Evolutionary conservation across 257 asterid species (phyloP).

Genomic region (Henckelia pumila): DNA sequence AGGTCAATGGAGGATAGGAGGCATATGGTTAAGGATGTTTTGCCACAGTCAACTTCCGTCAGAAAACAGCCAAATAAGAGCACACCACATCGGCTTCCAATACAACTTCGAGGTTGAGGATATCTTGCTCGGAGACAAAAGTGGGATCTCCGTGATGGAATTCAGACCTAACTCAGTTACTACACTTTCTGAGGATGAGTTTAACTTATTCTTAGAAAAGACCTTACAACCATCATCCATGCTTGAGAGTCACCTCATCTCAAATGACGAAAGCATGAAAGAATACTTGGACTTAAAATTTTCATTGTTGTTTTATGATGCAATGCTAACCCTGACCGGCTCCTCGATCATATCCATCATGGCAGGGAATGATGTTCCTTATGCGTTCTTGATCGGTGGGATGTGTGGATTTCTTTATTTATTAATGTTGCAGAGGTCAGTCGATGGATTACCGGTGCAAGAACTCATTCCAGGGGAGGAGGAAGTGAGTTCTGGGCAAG

Average conservation of each 20-base stretch:
- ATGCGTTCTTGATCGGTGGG: slow-evolving; percentile 73
- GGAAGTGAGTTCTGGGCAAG: slow-evolving; percentile 24
- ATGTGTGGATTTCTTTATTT: slow-evolving; percentile 63
- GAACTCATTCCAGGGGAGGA: slow-evolving; percentile 38
- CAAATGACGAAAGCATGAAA: slow-evolving; percentile 77
- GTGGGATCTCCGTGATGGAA: slow-evolving; percentile 69
- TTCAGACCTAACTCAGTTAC: slow-evolving; percentile 54
- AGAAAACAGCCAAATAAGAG: slow-evolving; percentile 32
- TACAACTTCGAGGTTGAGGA: slow-evolving; percentile 60
- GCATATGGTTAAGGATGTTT: slow-evolving; percentile 44
- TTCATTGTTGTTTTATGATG: slow-evolving; percentile 66
- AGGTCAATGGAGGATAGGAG: slow-evolving; percentile 88
- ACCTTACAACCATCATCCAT: slow-evolving; percentile 24
- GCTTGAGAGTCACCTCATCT: slow-evolving; percentile 17
- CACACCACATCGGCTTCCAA: slow-evolving; percentile 29
- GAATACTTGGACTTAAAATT: slow-evolving; percentile 67
- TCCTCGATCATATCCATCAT: slow-evolving; percentile 43
- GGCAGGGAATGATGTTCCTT: slow-evolving; percentile 41
- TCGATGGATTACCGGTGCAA: slow-evolving; percentile 54
- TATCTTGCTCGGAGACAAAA: slow-evolving; percentile 66
- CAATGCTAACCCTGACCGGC: slow-evolving; percentile 54
- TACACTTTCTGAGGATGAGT: slow-evolving; percentile 41
- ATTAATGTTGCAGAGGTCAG: slow-evolving; percentile 62
- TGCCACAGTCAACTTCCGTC: slow-evolving; percentile 24
- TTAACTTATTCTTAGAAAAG: slow-evolving; percentile 17